These are phyloP conservation scores for Schwanniomyces occidentalis DNA, from an alignment of 805 yeast species.

Conservation along the genomic window DNA sequence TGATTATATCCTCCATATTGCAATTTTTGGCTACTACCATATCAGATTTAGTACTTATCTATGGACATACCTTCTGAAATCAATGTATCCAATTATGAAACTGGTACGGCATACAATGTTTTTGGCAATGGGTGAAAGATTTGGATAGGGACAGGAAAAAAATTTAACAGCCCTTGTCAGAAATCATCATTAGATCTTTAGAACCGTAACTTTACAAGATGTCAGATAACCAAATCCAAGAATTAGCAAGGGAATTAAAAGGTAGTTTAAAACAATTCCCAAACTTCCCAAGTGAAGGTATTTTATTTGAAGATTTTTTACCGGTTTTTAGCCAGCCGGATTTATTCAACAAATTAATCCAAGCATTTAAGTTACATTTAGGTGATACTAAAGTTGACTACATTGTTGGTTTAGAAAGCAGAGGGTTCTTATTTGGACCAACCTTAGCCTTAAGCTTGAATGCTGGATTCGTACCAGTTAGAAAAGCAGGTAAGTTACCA, in stretches of 20 bases:
- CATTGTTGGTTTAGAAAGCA: constrained; percentile 90
- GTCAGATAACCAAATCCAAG: constrained; percentile 21
- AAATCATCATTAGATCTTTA: too few species aligned
- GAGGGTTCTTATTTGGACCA: constrained; percentile 98
- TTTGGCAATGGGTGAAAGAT: too few species aligned
- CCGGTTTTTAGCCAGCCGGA: constrained; percentile 88
- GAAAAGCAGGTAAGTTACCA: constrained; percentile 95
- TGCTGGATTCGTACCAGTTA: constrained; percentile 91
- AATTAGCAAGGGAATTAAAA: constrained; percentile 38
- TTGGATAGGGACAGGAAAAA: too few species aligned
- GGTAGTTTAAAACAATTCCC: constrained; percentile 66
- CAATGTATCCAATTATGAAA: too few species aligned
- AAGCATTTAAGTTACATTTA: constrained; percentile 77
- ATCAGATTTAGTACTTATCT: too few species aligned
- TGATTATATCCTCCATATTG: too few species aligned
- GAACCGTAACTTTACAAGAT: too few species aligned
- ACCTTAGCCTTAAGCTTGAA: constrained; percentile 85
- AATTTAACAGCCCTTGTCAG: too few species aligned
- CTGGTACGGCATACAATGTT: too few species aligned
- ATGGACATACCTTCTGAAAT: too few species aligned
- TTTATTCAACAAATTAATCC: constrained; percentile 75
- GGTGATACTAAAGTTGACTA: constrained; percentile 73
- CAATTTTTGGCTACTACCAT: too few species aligned
- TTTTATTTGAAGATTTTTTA: constrained; percentile 91
- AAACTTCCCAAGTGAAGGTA: constrained; percentile 91